Evolutionary conservation across 1,139 yeast species (phyloP), one percentile per base, ranked within the genome.

Genomic region (Pneumocystis wakefieldiae): DNA sequence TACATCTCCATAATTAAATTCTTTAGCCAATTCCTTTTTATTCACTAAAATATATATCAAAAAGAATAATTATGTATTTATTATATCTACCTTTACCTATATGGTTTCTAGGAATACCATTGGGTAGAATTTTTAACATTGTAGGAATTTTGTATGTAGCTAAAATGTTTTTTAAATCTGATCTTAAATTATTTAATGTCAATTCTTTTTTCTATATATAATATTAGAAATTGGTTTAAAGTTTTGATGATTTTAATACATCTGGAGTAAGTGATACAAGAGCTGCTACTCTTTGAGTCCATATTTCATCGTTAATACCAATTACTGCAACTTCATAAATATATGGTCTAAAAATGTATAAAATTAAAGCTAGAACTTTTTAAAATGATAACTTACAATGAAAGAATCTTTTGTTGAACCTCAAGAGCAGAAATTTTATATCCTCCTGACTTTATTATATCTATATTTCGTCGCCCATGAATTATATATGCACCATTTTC

Each of bases 221-320:
- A 48, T 48, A 48, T 48, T 48, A 48, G 61, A 19, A 59, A 62
- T 6, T 64, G 62, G 38, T 57, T 41, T 4, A 63, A 66, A 60
- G 68, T 68, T 19, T 59, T 59, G 32, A 64, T 63, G 14, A 57
- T 29, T 37, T 62, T 59, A 10, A 68, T 66, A 35, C 38, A 29
- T 64, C 63, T 8, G 62, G 57, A 15, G 65, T 64, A 12, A 63
- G 58, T 59, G 73, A 67, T 14, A 71, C 73, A 10, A 71, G 64
- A n/a, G 74, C 73, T 2, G 76, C 71, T 8, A 74, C 76, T 42
- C 71, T 70, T 62, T 74, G 75, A 17, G 76, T 76, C 76, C 76
- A 74, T 59, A 71, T 73, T 62, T 68, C 69, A 35, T 71, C 70
- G 3, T 73, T 71, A 36, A 74, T 67, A 15, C 76, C 76, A 38